These are phyloP conservation scores for Cubamyces lactineus DNA, from an alignment of 768 basidiomycete species.

Conservation along the genomic window DNA sequence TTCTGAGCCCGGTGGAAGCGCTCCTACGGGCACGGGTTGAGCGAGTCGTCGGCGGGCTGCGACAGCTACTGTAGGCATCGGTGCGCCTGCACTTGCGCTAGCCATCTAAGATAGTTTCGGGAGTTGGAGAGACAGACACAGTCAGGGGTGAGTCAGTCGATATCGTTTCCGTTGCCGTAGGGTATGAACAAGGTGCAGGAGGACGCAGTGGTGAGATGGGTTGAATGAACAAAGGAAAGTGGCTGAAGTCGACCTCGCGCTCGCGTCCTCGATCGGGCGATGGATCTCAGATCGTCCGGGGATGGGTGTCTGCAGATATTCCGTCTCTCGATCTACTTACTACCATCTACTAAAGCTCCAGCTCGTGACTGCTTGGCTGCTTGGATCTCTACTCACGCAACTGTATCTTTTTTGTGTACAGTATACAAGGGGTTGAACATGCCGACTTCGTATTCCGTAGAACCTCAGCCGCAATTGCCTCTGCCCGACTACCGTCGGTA, in stretches of 20 bases:
- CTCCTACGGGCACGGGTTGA: neutral
- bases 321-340: neutral
- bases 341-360: neutral
- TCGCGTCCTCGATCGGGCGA: neutral
- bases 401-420: too few species aligned
- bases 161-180: too few species aligned
- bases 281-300: neutral
- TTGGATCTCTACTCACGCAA: too few species aligned
- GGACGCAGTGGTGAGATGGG: neutral
- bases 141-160: neutral
- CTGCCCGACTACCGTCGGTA: constrained; percentile 84
- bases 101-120: constrained; percentile 12
- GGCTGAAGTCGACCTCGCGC: neutral
- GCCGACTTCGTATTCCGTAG: neutral
- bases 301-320: neutral
- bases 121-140: neutral
- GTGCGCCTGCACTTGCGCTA: constrained; percentile 18
- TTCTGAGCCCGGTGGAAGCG: constrained; percentile 24
- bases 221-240: neutral
- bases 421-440: too few species aligned
- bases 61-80: constrained; percentile 18
- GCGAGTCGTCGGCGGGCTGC: constrained; percentile 20
- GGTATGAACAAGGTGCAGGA: neutral
- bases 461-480: constrained; percentile 23
- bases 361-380: neutral